Evolutionary conservation across 2,329 filamentous ascomycete species (phyloP).

Genomic region (Claviceps sp.): DNA sequence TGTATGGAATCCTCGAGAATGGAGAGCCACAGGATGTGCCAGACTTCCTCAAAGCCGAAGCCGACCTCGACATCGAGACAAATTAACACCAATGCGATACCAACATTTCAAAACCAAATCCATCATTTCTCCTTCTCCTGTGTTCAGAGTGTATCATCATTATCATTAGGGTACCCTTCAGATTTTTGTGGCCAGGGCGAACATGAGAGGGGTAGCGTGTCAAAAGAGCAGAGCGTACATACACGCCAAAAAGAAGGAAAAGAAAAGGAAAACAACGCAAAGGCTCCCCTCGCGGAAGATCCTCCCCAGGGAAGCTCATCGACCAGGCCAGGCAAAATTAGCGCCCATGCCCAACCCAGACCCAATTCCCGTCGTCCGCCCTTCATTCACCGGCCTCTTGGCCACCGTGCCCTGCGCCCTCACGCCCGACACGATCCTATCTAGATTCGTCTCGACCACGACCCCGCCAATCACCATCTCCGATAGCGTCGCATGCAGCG

Average conservation of each 20-base stretch:
- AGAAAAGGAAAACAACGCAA: not conserved
- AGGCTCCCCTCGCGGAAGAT: no score
- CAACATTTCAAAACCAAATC: not conserved
- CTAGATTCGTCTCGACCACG: conserved; percentile 82
- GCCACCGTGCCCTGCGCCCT: conserved; percentile 62
- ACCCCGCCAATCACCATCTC: conserved; percentile 96
- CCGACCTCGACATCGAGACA: conserved; percentile 9
- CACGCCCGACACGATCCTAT: conserved; percentile 79
- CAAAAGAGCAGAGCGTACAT: not conserved
- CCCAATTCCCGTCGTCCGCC: conserved; percentile 31
- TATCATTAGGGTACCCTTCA: not conserved
- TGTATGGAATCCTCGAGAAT: conserved; percentile 29
- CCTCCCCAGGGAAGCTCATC: conserved; percentile 12
- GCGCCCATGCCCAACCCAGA: conserved; percentile 41
- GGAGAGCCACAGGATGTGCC: conserved; percentile 27
- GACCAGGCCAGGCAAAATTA: conserved; percentile 41
- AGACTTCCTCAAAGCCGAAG: conserved; percentile 9
- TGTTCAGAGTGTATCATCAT: not conserved
- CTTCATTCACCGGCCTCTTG: conserved; percentile 66
- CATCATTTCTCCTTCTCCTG: not conserved
- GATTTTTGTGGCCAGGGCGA: not conserved
- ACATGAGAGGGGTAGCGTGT: not conserved
- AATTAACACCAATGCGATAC: not conserved
- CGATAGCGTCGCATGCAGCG: conserved; percentile 74
- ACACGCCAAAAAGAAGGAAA: not conserved